A percentile compares a stretch with the other conserved stretches of the same genome.
Evolutionary conservation across 257 asterid genomes (phyloP).

Genomic region (Capsicum pubescens): DNA sequence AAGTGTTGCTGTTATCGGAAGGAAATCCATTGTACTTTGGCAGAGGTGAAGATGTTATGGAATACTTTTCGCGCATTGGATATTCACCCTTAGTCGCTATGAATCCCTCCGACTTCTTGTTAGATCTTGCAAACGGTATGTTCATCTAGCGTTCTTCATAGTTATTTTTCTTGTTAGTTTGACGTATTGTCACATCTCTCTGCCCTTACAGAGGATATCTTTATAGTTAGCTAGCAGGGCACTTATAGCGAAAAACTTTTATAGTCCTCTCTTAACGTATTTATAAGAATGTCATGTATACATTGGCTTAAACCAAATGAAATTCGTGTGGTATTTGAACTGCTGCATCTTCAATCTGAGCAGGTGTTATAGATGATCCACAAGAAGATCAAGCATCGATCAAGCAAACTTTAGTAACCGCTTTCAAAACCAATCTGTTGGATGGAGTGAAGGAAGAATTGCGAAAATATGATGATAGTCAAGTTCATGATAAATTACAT

Average conservation of each 20-base stretch:
- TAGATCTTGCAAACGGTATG: constrained; percentile 84
- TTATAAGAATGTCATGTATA: background rate
- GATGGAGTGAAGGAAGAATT: constrained; percentile 45
- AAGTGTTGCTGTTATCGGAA: constrained; percentile 67
- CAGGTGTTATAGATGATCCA: constrained; percentile 64
- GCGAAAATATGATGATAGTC: constrained; percentile 26
- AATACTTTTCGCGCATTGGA: constrained; percentile 60
- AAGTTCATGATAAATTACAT: background rate
- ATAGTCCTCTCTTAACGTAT: too few species aligned
- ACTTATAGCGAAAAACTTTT: background rate
- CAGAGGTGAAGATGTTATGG: constrained; percentile 54
- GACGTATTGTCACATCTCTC: background rate
- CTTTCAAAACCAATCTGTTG: constrained; percentile 50
- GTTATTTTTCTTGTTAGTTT: background rate
- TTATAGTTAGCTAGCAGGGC: background rate
- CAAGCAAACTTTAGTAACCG: constrained; percentile 52
- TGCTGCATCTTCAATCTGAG: background rate
- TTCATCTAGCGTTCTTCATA: background rate
- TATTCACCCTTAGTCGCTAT: constrained; percentile 62
- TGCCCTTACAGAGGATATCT: background rate
- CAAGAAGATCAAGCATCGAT: constrained; percentile 49
- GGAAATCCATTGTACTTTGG: constrained; percentile 77
- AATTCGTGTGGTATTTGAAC: background rate
- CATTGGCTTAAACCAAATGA: background rate
- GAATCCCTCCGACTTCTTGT: constrained; percentile 88